These are phyloP conservation scores for Tephrocybe sp. DNA, from an alignment of 768 basidiomycete genomes.

Conservation along the genomic window DNA sequence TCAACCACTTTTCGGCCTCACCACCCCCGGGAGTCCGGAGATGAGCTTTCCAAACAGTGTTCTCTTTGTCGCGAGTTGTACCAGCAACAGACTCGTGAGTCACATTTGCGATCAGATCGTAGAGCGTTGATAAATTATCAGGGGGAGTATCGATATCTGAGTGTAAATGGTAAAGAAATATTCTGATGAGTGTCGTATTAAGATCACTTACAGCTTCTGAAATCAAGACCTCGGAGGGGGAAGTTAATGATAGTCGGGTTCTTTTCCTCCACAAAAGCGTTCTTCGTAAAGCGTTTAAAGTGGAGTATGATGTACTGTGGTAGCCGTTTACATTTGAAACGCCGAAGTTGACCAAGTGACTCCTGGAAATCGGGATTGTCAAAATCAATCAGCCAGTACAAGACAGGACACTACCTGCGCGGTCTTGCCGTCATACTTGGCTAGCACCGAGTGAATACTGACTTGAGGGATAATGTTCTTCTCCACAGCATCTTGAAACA, in stretches of 20 bases:
- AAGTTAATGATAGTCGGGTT: conserved; percentile 99
- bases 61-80: conserved; percentile 91
- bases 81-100: conserved; percentile 94
- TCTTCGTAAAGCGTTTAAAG: conserved; percentile 96
- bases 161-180: conserved; percentile 20
- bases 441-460: conserved; percentile 82
- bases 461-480: conserved; percentile 99
- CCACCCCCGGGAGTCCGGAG: conserved; percentile 75
- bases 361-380: conserved; percentile 53
- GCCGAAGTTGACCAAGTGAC: conserved; percentile 77
- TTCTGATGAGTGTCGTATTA: conserved; percentile 14
- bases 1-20: conserved; percentile 91
- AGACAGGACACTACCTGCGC: conserved; percentile 62
- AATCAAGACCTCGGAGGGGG: conserved; percentile 89
- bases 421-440: conserved; percentile 91
- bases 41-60: conserved; percentile 92
- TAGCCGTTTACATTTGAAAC: conserved; percentile 87
- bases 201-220: conserved; percentile 77
- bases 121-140: conserved; percentile 62
- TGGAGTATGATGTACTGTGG: conserved; percentile 94
- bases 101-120: conserved; percentile 95
- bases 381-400: neutral
- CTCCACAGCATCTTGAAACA: conserved; percentile 95
- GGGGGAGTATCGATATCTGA: conserved; percentile 78
- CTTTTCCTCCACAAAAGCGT: conserved; percentile 96